Conservation (phyloP, 345 rosid genomes). For the Citrus reticulata region DNA sequence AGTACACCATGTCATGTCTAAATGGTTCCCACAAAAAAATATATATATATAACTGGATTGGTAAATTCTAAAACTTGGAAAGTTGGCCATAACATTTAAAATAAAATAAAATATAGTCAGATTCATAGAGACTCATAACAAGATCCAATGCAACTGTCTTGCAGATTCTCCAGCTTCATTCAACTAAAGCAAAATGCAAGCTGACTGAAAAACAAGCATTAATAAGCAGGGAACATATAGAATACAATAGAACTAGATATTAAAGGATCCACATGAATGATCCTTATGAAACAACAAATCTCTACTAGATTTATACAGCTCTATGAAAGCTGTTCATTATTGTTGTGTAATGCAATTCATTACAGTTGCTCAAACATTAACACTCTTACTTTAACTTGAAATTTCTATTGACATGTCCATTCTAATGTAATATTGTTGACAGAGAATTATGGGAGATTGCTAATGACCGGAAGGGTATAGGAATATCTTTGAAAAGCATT, state of each 20-base stretch:
- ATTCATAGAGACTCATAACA: not conserved
- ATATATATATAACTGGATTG: not conserved
- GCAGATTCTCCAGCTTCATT: not conserved
- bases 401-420: not conserved
- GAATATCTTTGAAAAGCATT: not conserved
- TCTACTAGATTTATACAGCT: not conserved
- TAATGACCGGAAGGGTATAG: too few relatives aligned
- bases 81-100: not conserved
- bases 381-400: not conserved
- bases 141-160: not conserved
- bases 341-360: not conserved
- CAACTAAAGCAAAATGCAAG: not conserved
- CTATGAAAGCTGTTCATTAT: not conserved
- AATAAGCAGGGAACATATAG: not conserved
- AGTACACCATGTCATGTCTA: not conserved
- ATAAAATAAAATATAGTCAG: not conserved
- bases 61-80: not conserved
- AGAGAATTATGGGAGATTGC: not conserved
- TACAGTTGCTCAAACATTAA: not conserved
- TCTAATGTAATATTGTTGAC: not conserved
- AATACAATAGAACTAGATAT: not conserved
- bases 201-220: not conserved
- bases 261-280: not conserved
- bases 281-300: not conserved
- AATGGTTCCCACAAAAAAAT: too few relatives aligned